A percentile compares a stretch with the other conserved stretches of the same genome.
Conservation (phyloP, 768 basidiomycete species). For the Mycena vulgaris region DNA sequence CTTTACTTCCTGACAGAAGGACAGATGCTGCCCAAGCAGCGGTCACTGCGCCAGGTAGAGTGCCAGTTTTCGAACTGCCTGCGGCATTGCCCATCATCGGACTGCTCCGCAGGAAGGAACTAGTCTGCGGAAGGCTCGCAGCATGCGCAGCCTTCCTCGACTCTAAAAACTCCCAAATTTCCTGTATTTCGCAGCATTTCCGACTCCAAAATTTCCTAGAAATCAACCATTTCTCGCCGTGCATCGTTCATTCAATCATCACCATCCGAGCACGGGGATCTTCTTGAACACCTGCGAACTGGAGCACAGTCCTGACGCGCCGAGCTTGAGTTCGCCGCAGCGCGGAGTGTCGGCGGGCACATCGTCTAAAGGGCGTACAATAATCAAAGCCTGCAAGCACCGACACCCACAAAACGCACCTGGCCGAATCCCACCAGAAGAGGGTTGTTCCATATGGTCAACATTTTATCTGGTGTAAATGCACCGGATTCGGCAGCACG, state of each 20-base stretch:
- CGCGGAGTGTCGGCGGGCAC: conserved; percentile 77
- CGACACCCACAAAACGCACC: conserved; percentile 54
- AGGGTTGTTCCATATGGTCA: conserved; percentile 70
- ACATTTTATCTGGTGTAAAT: conserved; percentile 15
- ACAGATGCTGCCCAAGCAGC: conserved; percentile 18
- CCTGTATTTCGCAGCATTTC: too few relatives aligned
- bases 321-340: conserved; percentile 76
- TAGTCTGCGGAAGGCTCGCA: too few relatives aligned
- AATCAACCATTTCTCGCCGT: too few relatives aligned
- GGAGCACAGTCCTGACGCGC: conserved; percentile 71
- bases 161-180: too few relatives aligned
- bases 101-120: too few relatives aligned
- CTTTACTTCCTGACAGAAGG: not conserved
- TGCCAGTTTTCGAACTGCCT: not conserved
- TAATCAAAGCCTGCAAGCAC: not conserved
- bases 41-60: not conserved
- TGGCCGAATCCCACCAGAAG: conserved; percentile 90
- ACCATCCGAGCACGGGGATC: conserved; percentile 27
- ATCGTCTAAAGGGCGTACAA: conserved; percentile 63
- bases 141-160: too few relatives aligned
- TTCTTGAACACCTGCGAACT: conserved; percentile 52
- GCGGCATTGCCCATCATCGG: not conserved
- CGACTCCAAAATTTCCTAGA: too few relatives aligned
- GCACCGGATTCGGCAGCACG: conserved; percentile 4
- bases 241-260: not conserved